Evolutionary conservation across 768 basidiomycete species (phyloP).

Genomic region (Pisolithus albus): DNA sequence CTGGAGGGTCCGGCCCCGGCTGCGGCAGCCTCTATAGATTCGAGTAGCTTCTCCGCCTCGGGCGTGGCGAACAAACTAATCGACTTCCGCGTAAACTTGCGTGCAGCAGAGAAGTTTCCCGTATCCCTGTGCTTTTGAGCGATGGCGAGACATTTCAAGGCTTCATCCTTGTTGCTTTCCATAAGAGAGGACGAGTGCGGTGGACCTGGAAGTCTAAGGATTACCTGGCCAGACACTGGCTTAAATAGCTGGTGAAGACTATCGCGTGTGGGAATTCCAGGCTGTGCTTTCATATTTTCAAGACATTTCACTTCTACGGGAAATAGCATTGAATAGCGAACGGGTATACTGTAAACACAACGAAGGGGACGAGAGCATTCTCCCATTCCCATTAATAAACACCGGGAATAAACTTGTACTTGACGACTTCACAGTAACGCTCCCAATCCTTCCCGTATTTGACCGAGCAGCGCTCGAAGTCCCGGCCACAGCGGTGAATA

Average conservation of each 20-base stretch:
- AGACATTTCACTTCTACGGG: too few relatives aligned
- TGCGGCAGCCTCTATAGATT: constrained; percentile 54
- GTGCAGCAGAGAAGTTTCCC: constrained; percentile 68
- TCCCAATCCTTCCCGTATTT: constrained; percentile 98
- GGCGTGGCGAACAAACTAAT: constrained; percentile 74
- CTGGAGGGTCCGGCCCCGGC: constrained; percentile 28
- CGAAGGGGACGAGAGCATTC: constrained; percentile 71
- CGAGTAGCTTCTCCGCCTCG: constrained; percentile 63
- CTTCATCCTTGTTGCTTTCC: constrained; percentile 91
- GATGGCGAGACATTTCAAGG: constrained; percentile 71
- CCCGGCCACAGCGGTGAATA: constrained; percentile 83
- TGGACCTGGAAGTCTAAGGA: background rate
- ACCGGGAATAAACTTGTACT: constrained; percentile 85
- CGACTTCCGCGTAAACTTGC: constrained; percentile 87
- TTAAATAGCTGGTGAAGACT: background rate
- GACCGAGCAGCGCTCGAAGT: constrained; percentile 88
- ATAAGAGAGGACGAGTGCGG: constrained; percentile 29
- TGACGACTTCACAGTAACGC: constrained; percentile 78
- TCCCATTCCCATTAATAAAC: constrained; percentile 60
- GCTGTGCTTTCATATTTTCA: too few relatives aligned
- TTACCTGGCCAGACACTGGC: background rate
- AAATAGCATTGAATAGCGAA: background rate
- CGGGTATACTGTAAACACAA: constrained; percentile 76
- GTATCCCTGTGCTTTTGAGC: constrained; percentile 68
- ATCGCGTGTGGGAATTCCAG: background rate